Percentiles rank a stretch among this genome's conserved stretches.
These are phyloP conservation scores for Penicillium sp. DNA, from an alignment of 2,329 filamentous ascomycete species.

Conservation along the genomic window DNA sequence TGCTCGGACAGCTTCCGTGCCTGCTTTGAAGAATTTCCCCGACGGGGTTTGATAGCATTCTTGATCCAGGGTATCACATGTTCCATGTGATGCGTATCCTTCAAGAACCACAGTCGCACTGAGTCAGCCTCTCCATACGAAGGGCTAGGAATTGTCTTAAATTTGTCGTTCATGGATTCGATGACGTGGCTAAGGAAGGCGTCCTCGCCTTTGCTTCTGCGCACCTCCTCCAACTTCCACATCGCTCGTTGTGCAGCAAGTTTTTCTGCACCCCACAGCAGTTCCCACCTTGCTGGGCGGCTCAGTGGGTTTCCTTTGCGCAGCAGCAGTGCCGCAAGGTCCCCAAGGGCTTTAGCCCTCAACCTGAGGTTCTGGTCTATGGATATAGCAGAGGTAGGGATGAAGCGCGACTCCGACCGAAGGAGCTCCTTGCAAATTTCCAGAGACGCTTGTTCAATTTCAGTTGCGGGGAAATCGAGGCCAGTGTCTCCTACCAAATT, in stretches of 20 bases:
- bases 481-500: constrained; percentile 75
- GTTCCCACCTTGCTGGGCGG: constrained; percentile 72
- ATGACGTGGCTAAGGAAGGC: constrained; percentile 76
- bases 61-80: constrained; percentile 80
- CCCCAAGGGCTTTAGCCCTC: constrained; percentile 74
- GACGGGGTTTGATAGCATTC: constrained; percentile 75
- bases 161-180: constrained; percentile 75
- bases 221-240: constrained; percentile 80
- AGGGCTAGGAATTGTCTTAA: constrained; percentile 70
- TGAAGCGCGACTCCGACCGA: constrained; percentile 74
- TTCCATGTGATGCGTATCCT: constrained; percentile 74
- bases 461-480: constrained; percentile 69
- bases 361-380: constrained; percentile 80
- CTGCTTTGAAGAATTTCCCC: constrained; percentile 65
- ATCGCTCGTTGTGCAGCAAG: constrained; percentile 78
- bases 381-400: constrained; percentile 74
- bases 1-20: constrained; percentile 52
- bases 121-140: constrained; percentile 75
- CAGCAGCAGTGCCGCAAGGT: constrained; percentile 74
- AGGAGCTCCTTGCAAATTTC: constrained; percentile 82
- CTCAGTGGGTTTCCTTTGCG: constrained; percentile 68
- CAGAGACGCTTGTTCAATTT: constrained; percentile 78
- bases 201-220: constrained; percentile 64
- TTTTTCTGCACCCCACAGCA: constrained; percentile 91
- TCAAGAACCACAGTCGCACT: constrained; percentile 85